Evolutionary conservation across 148 eudicot genomes (phyloP).

Genomic region (Cornus suecica): DNA sequence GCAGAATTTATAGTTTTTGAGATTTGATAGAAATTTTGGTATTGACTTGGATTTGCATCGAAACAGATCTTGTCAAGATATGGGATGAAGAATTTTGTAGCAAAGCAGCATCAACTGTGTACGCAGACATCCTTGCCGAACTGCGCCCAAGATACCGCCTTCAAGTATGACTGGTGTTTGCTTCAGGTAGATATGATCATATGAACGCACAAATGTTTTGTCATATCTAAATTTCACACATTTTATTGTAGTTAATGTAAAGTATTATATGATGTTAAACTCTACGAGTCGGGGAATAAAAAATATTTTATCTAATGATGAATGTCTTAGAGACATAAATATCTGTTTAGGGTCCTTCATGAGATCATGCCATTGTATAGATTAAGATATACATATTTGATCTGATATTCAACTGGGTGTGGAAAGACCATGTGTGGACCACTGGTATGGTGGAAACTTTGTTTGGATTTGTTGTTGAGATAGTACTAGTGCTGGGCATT

Average conservation of each 20-base stretch:
- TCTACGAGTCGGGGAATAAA: too few relatives aligned
- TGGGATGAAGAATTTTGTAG: constrained; percentile 77
- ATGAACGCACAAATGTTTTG: neutral
- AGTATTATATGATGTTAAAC: too few relatives aligned
- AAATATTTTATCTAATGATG: too few relatives aligned
- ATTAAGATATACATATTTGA: too few relatives aligned
- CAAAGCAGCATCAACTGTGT: constrained; percentile 56
- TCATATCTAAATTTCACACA: neutral
- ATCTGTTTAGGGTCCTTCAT: neutral
- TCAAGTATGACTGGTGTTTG: constrained; percentile 20
- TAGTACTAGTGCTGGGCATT: neutral
- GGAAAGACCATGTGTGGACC: neutral
- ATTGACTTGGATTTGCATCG: constrained; percentile 9
- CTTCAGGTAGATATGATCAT: neutral
- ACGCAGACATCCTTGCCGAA: constrained; percentile 43
- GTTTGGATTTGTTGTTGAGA: neutral
- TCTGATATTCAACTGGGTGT: neutral
- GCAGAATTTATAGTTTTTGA: neutral
- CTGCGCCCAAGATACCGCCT: constrained; percentile 54
- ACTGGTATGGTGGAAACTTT: neutral
- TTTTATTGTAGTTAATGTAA: neutral
- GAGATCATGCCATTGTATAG: too few relatives aligned
- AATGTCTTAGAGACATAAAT: too few relatives aligned
- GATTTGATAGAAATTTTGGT: neutral
- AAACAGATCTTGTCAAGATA: constrained; percentile 53